Percentiles rank a stretch among this genome's conserved stretches.
Evolutionary conservation across 2,329 filamentous ascomycete genomes (phyloP).

Genomic region (Microsporum ferrugineum): DNA sequence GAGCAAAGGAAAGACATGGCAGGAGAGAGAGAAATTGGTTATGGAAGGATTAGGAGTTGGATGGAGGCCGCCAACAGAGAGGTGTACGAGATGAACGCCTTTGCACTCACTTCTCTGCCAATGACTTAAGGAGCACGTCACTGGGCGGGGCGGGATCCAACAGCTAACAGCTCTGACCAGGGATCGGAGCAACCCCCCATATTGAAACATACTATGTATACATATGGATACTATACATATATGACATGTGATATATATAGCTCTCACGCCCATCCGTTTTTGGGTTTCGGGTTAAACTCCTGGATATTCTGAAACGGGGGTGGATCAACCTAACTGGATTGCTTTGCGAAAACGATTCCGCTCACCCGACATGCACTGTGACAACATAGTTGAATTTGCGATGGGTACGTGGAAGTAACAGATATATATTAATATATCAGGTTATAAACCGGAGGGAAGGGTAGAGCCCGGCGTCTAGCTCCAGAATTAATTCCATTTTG

Average conservation of each 20-base stretch:
- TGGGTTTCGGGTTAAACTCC: not conserved
- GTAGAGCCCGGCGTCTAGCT: not conserved
- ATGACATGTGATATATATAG: not conserved
- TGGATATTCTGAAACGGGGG: not conserved
- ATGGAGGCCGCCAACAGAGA: constrained; percentile 54
- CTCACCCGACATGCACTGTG: not conserved
- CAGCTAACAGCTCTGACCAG: no score
- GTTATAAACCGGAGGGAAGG: not conserved
- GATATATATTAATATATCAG: not conserved
- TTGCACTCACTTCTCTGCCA: no score
- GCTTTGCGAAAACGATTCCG: not conserved
- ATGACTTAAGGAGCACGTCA: not conserved
- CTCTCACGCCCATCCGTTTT: not conserved
- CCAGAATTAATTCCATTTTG: not conserved
- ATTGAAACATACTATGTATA: not conserved
- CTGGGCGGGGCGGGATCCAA: not conserved
- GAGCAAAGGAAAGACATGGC: constrained; percentile 42
- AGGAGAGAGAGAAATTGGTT: constrained; percentile 66
- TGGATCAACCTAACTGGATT: not conserved
- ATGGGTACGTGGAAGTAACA: not conserved
- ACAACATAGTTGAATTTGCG: not conserved
- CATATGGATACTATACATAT: no score
- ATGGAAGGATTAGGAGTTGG: constrained; percentile 64
- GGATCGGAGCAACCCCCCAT: not conserved
- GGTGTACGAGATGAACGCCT: constrained; percentile 51